These are phyloP conservation scores for Stenogyne calaminthoides DNA, from an alignment of 305 asterid genomes.

Conservation along the genomic window DNA sequence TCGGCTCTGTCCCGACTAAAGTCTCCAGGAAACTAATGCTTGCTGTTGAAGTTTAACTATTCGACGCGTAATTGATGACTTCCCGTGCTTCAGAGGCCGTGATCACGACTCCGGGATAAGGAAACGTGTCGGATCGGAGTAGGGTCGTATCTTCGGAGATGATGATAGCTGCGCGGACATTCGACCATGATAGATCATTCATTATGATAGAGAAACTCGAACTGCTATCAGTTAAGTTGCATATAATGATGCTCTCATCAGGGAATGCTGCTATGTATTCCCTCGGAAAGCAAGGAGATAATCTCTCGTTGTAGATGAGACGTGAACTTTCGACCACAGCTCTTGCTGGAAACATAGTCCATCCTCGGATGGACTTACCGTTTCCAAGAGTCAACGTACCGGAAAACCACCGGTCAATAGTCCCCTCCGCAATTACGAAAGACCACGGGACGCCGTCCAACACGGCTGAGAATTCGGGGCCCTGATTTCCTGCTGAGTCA, in stretches of 20 bases:
- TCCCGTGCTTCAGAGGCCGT: conserved; percentile 11
- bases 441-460: no score
- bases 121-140: background rate
- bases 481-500: no score
- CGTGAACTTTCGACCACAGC: no score
- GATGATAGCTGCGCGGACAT: conserved; percentile 27
- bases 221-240: background rate
- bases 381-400: no score
- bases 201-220: background rate
- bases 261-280: conserved; percentile 20
- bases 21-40: conserved; percentile 44
- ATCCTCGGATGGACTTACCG: no score
- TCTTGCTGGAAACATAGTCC: no score
- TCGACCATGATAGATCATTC: background rate
- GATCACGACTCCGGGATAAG: conserved; percentile 29
- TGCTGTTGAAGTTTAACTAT: conserved; percentile 21
- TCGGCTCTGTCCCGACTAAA: conserved; percentile 26
- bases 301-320: no score
- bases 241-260: conserved; percentile 22
- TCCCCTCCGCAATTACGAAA: no score
- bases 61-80: conserved; percentile 32
- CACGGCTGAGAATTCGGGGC: no score
- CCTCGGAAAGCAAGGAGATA: background rate
- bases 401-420: no score
- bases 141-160: conserved; percentile 3